These are phyloP conservation scores for Stylonectria norvegica DNA, from an alignment of 2,329 filamentous ascomycete genomes.

Conservation along the genomic window DNA sequence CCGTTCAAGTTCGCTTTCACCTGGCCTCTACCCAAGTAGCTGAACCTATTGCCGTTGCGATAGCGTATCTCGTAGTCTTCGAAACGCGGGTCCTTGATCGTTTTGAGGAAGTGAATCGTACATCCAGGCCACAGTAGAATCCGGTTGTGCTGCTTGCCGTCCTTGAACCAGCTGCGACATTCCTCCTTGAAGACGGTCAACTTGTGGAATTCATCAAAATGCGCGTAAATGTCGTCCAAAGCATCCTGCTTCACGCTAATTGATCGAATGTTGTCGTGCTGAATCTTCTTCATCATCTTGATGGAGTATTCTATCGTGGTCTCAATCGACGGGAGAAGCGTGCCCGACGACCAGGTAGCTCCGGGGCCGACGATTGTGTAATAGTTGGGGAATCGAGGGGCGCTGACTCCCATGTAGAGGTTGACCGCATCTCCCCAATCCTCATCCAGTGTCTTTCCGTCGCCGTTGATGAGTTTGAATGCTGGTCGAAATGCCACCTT, in stretches of 20 bases:
- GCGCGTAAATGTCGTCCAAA: constrained; percentile 31
- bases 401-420: constrained; percentile 44
- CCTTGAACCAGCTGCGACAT: constrained; percentile 36
- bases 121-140: constrained; percentile 33
- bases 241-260: constrained; percentile 35
- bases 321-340: constrained; percentile 42
- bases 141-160: constrained; percentile 31
- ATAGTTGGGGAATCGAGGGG: constrained; percentile 46
- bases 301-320: constrained; percentile 38
- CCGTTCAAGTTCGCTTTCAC: constrained; percentile 41
- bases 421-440: constrained; percentile 41
- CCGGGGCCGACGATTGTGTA: constrained; percentile 36
- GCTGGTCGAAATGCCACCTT: constrained; percentile 38
- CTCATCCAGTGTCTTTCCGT: constrained; percentile 39
- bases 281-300: constrained; percentile 39
- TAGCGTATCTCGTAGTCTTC: constrained; percentile 33
- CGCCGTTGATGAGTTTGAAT: constrained; percentile 38
- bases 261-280: constrained; percentile 33
- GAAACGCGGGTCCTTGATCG: constrained; percentile 33
- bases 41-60: constrained; percentile 36
- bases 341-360: constrained; percentile 43
- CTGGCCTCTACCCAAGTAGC: constrained; percentile 40
- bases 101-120: constrained; percentile 37
- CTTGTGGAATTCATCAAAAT: constrained; percentile 33
- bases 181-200: constrained; percentile 32